phyloP scores from a whole-genome alignment of 1,284 basidiomycete genomes.

The Vanrija sp. region DNA sequence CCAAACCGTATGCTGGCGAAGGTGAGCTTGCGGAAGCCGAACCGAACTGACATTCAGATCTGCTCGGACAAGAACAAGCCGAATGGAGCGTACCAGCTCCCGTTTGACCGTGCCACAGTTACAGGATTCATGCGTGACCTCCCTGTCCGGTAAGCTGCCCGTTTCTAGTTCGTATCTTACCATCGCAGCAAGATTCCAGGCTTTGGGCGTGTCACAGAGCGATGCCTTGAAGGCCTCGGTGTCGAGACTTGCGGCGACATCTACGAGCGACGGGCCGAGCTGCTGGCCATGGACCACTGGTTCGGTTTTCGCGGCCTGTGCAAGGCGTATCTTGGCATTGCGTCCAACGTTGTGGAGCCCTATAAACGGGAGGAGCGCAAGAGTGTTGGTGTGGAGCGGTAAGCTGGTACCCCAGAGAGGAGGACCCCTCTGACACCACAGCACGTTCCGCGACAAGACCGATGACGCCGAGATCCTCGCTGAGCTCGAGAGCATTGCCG shows the following conservation, averaged over 20 bases:
- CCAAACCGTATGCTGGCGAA: conserved; percentile 74
- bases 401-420: conserved; percentile 7
- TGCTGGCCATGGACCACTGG: conserved; percentile 78
- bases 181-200: conserved; percentile 61
- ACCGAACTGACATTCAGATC: conserved; percentile 60
- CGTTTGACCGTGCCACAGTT: conserved; percentile 63
- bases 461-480: conserved; percentile 64
- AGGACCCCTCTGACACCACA: conserved; percentile 34
- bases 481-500: conserved; percentile 72
- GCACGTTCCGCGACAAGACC: conserved; percentile 68
- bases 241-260: conserved; percentile 89
- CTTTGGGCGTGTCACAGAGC: conserved; percentile 80
- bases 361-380: conserved; percentile 73
- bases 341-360: conserved; percentile 73
- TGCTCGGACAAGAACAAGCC: conserved; percentile 97
- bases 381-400: conserved; percentile 86
- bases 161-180: conserved; percentile 1
- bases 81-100: conserved; percentile 78
- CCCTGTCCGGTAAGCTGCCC: conserved; percentile 34
- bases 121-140: conserved; percentile 57
- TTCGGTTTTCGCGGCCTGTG: conserved; percentile 72
- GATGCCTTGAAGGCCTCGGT: conserved; percentile 76
- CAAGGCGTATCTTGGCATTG: conserved; percentile 73
- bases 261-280: conserved; percentile 62
- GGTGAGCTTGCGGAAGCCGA: conserved; percentile 52